A percentile compares a stretch with the other conserved stretches of the same genome.
These are phyloP conservation scores for Hortiboletus rubellus DNA, from an alignment of 1,284 basidiomycete species.

Conservation along the genomic window DNA sequence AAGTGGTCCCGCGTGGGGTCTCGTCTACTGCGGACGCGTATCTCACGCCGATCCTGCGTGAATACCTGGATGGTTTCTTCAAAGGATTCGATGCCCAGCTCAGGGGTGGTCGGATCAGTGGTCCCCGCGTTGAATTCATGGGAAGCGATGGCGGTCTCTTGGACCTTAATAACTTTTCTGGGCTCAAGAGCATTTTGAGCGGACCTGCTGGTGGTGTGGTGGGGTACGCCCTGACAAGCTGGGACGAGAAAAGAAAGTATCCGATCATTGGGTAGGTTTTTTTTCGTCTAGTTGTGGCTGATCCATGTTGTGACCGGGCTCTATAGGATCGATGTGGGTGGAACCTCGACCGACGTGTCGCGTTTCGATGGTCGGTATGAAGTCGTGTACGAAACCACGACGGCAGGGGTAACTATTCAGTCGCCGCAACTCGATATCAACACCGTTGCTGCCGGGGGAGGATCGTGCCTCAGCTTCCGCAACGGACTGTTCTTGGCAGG, in stretches of 20 bases:
- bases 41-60: slow-evolving; percentile 84
- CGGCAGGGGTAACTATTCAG: slow-evolving; percentile 78
- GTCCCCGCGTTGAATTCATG: slow-evolving; percentile 70
- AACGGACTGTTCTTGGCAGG: slow-evolving; percentile 66
- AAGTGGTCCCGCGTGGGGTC: slow-evolving; percentile 90
- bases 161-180: slow-evolving; percentile 70
- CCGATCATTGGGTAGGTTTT: slow-evolving; percentile 60
- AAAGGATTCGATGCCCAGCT: slow-evolving; percentile 80
- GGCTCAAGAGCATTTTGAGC: slow-evolving; percentile 74
- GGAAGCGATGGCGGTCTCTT: slow-evolving; percentile 74
- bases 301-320: not conserved
- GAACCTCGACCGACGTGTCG: slow-evolving; percentile 80
- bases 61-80: slow-evolving; percentile 94
- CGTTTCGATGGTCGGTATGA: slow-evolving; percentile 77
- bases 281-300: not conserved
- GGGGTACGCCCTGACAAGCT: slow-evolving; percentile 71
- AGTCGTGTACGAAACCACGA: slow-evolving; percentile 77
- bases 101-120: slow-evolving; percentile 33
- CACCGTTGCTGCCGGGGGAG: slow-evolving; percentile 77
- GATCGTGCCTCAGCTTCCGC: slow-evolving; percentile 47
- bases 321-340: slow-evolving; percentile 65
- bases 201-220: slow-evolving; percentile 81
- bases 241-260: slow-evolving; percentile 55
- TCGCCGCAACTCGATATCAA: slow-evolving; percentile 78
- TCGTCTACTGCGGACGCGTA: slow-evolving; percentile 97